These are phyloP conservation scores for Acarospora socialis DNA, from an alignment of 2,329 filamentous ascomycete genomes.

Conservation along the genomic window DNA sequence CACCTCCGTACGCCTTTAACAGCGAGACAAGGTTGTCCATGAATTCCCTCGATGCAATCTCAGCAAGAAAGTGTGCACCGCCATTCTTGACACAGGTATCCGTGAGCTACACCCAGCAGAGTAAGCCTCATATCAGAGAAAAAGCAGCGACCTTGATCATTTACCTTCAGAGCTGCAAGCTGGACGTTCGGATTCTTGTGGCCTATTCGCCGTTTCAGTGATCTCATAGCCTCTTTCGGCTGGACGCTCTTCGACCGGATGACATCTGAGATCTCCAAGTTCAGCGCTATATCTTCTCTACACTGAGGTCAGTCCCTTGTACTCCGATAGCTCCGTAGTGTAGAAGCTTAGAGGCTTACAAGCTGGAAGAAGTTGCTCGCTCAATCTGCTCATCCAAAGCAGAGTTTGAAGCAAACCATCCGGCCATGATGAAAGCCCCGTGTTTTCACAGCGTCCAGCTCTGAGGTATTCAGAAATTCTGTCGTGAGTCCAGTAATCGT, in stretches of 20 bases:
- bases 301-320: constrained; percentile 12
- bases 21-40: constrained; percentile 94
- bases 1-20: constrained; percentile 61
- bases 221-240: constrained; percentile 96
- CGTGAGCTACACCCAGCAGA: constrained; percentile 48
- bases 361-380: constrained; percentile 81
- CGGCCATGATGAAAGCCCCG: constrained; percentile 61
- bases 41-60: constrained; percentile 93
- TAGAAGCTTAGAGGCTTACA: constrained; percentile 42
- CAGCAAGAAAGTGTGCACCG: constrained; percentile 81
- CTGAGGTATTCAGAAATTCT: constrained; percentile 15
- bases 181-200: constrained; percentile 98
- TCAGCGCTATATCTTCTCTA: constrained; percentile 91
- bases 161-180: constrained; percentile 80
- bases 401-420: constrained; percentile 89
- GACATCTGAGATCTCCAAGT: constrained; percentile 94
- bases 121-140: constrained; percentile 1
- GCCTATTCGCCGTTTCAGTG: constrained; percentile 82
- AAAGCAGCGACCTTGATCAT: constrained; percentile 13
- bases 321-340: constrained; percentile 8
- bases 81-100: constrained; percentile 99
- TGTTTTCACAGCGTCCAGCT: too few species aligned
- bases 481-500: not conserved
- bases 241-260: constrained; percentile 96
- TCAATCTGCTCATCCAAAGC: constrained; percentile 96